phyloP scores from a whole-genome alignment of 2,329 filamentous ascomycete genomes.

The Hypoxylon sp. region DNA sequence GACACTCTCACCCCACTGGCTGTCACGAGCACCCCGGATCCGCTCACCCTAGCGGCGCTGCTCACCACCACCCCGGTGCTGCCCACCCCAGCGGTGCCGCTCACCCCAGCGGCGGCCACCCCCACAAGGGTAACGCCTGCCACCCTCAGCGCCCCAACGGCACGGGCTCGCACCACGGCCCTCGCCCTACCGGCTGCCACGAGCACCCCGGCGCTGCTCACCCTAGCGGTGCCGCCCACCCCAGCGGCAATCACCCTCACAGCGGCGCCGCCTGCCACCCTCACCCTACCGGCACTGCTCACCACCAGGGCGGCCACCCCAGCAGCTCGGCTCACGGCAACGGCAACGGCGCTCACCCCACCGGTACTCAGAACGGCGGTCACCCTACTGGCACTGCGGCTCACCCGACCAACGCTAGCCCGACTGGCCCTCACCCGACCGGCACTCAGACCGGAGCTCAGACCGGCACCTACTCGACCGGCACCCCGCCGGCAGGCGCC shows the following conservation, averaged over 20 bases:
- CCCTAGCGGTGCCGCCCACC: background rate
- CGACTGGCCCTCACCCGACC: background rate
- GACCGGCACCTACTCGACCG: too few relatives aligned
- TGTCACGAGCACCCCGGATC: too few relatives aligned
- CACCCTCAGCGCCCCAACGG: too few relatives aligned
- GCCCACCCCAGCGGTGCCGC: background rate
- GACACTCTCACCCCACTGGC: background rate
- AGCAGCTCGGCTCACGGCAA: too few relatives aligned
- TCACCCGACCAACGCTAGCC: background rate
- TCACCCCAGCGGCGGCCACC: background rate
- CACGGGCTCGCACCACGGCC: too few relatives aligned
- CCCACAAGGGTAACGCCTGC: background rate
- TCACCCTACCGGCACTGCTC: background rate
- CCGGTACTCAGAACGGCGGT: background rate
- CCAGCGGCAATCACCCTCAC: too few relatives aligned
- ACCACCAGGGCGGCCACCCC: background rate
- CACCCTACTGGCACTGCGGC: background rate
- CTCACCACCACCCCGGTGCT: too few relatives aligned
- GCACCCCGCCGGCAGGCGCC: too few relatives aligned
- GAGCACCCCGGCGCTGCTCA: background rate
- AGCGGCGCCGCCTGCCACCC: background rate
- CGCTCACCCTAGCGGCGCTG: too few relatives aligned
- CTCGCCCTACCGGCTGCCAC: background rate
- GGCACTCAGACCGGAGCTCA: too few relatives aligned
- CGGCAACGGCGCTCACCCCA: conserved; percentile 5